These are phyloP conservation scores for Filosporella fistucella DNA, from an alignment of 495 filamentous ascomycete genomes.

Conservation along the genomic window DNA sequence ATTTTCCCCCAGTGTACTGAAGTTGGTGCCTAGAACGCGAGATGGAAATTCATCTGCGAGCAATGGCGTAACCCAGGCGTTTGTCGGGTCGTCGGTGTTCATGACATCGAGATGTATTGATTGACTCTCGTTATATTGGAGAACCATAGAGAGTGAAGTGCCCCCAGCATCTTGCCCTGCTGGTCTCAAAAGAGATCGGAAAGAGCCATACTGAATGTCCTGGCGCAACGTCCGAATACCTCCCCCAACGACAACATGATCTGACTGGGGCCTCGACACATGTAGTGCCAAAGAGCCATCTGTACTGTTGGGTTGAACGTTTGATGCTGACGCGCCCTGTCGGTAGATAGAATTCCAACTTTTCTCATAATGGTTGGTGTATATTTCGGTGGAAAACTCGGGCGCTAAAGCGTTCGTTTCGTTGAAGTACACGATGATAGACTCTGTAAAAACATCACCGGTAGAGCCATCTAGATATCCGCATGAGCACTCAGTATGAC, in stretches of 20 bases:
- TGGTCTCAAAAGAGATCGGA: constrained; percentile 27
- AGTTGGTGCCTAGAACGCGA: constrained; percentile 25
- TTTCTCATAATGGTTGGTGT: constrained; percentile 32
- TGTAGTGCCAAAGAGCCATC: neutral
- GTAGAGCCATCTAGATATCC: constrained; percentile 31
- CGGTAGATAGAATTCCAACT: constrained; percentile 33
- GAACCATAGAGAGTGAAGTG: constrained; percentile 32
- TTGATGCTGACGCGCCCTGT: neutral
- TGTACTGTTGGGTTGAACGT: neutral
- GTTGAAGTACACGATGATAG: constrained; percentile 39
- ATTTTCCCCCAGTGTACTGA: constrained; percentile 17
- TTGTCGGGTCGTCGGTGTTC: constrained; percentile 26
- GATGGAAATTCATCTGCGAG: constrained; percentile 27
- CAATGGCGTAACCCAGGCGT: constrained; percentile 33
- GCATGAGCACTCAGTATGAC: constrained; percentile 28
- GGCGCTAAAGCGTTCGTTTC: constrained; percentile 25
- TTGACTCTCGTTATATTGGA: constrained; percentile 33
- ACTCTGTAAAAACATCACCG: constrained; percentile 32
- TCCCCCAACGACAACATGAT: constrained; percentile 31
- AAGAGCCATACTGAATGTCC: constrained; percentile 23
- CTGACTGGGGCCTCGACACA: constrained; percentile 1
- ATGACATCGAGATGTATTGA: constrained; percentile 29
- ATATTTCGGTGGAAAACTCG: constrained; percentile 24
- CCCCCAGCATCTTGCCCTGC: constrained; percentile 22
- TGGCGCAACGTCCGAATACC: constrained; percentile 13